Conservation (phyloP, 306 rosid genomes). For the Mimosa pudica region DNA sequence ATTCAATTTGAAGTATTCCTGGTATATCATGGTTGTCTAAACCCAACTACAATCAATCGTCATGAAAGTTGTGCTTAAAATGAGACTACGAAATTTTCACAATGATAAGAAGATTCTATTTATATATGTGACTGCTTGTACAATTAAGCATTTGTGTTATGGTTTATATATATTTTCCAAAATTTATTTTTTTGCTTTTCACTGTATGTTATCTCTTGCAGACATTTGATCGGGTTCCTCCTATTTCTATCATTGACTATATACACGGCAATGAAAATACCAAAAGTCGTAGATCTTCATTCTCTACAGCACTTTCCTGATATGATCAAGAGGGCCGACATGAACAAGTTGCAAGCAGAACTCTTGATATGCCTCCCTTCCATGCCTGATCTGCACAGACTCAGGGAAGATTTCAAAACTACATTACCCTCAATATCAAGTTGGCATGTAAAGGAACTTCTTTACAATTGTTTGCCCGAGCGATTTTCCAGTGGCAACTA, state of each 20-base stretch:
- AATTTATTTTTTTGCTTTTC: constrained; percentile 9
- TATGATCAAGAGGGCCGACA: constrained; percentile 45
- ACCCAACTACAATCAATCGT: neutral
- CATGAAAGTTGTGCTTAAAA: neutral
- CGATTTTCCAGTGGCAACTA: constrained; percentile 75
- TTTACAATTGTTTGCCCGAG: constrained; percentile 84
- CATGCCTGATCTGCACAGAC: constrained; percentile 65
- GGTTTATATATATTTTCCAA: neutral
- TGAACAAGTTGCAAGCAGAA: constrained; percentile 74
- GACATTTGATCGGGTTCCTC: constrained; percentile 98
- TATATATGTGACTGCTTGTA: neutral
- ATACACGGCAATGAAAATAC: constrained; percentile 85
- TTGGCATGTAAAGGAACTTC: constrained; percentile 79
- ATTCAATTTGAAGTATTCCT: neutral
- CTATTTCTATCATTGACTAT: constrained; percentile 86
- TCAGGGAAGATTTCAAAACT: constrained; percentile 60
- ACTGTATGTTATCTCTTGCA: constrained; percentile 39
- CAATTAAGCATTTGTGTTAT: neutral
- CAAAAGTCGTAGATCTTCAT: constrained; percentile 27
- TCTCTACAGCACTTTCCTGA: constrained; percentile 1
- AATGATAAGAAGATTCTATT: neutral
- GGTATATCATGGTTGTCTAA: neutral
- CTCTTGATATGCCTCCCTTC: constrained; percentile 84
- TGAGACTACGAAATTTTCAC: neutral
- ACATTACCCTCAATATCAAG: constrained; percentile 61